These are phyloP conservation scores for Lipomyces spencermartinsiae DNA, from an alignment of 805 yeast species.

Conservation along the genomic window DNA sequence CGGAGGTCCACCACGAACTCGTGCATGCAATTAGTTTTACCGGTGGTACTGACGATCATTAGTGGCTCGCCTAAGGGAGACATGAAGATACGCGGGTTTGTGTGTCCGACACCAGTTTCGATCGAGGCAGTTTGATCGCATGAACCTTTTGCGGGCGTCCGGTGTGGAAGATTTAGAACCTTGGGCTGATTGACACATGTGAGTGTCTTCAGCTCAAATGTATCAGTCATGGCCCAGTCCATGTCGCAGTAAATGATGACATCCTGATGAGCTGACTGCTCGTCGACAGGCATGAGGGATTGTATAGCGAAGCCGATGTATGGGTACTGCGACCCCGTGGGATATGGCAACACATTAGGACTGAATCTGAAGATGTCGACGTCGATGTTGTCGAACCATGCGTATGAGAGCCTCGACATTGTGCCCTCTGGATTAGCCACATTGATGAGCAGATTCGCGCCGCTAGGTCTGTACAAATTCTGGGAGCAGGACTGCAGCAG, in stretches of 20 bases:
- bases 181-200: constrained; percentile 9
- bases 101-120: constrained; percentile 14
- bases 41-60: constrained; percentile 20
- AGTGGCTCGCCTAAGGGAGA: constrained; percentile 36
- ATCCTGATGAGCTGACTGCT: neutral
- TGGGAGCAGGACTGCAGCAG: neutral
- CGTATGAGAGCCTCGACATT: constrained; percentile 6
- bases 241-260: constrained; percentile 24
- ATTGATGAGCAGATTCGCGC: constrained; percentile 10
- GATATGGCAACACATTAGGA: constrained; percentile 25
- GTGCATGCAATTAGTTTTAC: constrained; percentile 19
- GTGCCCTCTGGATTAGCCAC: constrained; percentile 20
- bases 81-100: constrained; percentile 27
- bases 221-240: constrained; percentile 17
- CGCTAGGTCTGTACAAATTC: neutral
- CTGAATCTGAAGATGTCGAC: constrained; percentile 13
- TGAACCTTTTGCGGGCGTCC: constrained; percentile 15
- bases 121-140: constrained; percentile 12
- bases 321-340: constrained; percentile 20
- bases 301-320: constrained; percentile 18
- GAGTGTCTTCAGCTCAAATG: constrained; percentile 14
- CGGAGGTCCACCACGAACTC: constrained; percentile 28
- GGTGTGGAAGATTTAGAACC: constrained; percentile 11
- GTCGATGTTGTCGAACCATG: constrained; percentile 10
- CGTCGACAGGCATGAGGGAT: neutral